Conservation (phyloP, 768 basidiomycete species). For the Podaxis sp. region DNA sequence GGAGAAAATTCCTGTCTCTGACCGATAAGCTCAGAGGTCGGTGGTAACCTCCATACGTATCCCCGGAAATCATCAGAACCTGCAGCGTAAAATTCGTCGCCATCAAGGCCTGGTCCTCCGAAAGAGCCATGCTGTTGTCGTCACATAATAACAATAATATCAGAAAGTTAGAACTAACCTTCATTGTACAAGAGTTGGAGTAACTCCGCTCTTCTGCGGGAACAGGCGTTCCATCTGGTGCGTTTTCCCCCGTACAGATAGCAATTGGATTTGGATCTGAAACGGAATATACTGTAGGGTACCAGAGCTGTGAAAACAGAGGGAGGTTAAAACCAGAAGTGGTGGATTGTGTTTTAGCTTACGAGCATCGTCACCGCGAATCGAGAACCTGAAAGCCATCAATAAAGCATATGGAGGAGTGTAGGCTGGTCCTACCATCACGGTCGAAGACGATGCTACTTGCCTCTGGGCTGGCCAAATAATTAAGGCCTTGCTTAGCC, state of each 20-base stretch:
- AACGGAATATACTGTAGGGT: conserved; percentile 69
- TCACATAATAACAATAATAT: not conserved
- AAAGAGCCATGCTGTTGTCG: conserved; percentile 68
- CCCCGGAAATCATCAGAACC: conserved; percentile 84
- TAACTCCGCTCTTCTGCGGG: conserved; percentile 53
- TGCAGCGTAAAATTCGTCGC: conserved; percentile 63
- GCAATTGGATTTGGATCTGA: conserved; percentile 72
- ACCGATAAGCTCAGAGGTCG: conserved; percentile 39
- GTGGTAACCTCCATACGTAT: conserved; percentile 78
- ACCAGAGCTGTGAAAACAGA: conserved; percentile 48
- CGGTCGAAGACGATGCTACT: conserved; percentile 70
- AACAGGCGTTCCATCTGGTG: conserved; percentile 54
- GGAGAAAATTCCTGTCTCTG: conserved; percentile 45
- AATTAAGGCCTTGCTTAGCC: conserved; percentile 36
- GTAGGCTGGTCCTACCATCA: conserved; percentile 44
- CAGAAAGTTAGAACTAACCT: conserved; percentile 40
- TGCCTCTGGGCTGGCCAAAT: conserved; percentile 61
- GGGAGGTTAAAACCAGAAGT: conserved; percentile 18
- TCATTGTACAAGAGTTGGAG: conserved; percentile 76
- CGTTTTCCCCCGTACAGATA: conserved; percentile 57
- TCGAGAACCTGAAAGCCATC: conserved; percentile 46
- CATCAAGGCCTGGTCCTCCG: conserved; percentile 54
- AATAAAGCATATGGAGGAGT: not conserved
- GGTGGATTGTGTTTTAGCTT: conserved; percentile 20
- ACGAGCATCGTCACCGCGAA: conserved; percentile 71